Base-by-base conservation (phyloP, 1,139 yeast genomes). In the Saccharomycopsis crataegensis region DNA sequence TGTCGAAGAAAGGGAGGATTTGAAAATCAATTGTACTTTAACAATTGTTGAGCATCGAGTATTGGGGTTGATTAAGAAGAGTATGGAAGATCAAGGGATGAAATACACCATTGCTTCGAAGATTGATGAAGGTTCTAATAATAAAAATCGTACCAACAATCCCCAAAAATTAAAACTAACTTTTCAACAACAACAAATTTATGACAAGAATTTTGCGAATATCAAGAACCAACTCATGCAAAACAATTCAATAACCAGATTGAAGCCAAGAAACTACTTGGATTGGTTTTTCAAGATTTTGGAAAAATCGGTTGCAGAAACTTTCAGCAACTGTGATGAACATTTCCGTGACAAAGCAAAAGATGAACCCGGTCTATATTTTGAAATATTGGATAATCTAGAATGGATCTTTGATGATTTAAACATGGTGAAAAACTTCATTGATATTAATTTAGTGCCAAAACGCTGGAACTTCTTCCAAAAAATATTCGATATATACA, bases 341-440 rank as follows among this genome's bases (percentile, higher is more conserved):
- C 48, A 59, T 9, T 70, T 75, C 46, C 72, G 79, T 50, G 82
- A 84, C 53, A 85, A 77, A 62, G 65, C 71, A 2, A 71, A 77
- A 11, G 80, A 38, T 4, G 38, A 37, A 6, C 55, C 55, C 6
- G 53, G 55, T 4, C 33, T 37, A 8, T 56, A 45, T 46, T 79
- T 81, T 66, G 76, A 74, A 22, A 80, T 91, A 1, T 75, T 86
- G 58, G 85, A 84, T 44, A 82, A 86, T 59, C 70, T 91, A 52
- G 84, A 82, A 55, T 91, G 97, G 94, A 77, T 91, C 17, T 90
- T 86, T 65, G 84, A 85, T 59, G 98, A 93, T 62, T 70, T 93
- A 57, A 80, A 80, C 28, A 70, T 89, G 48, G 68, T 75, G 1
- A 73, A 72, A n/a, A 70, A 78, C 52, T 48, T 41, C 40, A 54